Evolutionary conservation across 495 filamentous ascomycete genomes (phyloP).

Genomic region (Lasiosphaeria miniovina): DNA sequence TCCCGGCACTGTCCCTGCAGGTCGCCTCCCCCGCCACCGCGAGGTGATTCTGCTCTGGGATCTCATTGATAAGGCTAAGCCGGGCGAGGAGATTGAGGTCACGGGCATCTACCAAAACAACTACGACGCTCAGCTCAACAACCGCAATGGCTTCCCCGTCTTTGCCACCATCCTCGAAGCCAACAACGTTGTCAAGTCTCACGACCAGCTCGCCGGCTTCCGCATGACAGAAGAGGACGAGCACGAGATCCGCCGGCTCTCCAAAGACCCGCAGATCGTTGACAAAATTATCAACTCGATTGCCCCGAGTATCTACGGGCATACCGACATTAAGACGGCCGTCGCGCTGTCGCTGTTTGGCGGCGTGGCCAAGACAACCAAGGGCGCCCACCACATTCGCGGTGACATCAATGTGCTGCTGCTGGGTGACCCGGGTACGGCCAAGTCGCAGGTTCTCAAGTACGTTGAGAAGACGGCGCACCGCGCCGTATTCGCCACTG

Average conservation of each 20-base stretch:
- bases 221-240: conserved; percentile 94
- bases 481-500: conserved; percentile 95
- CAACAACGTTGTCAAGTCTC: conserved; percentile 93
- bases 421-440: conserved; percentile 95
- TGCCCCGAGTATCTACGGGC: conserved; percentile 95
- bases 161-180: conserved; percentile 98
- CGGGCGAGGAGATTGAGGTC: conserved; percentile 95
- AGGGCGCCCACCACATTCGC: conserved; percentile 84
- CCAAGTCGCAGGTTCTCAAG: conserved; percentile 97
- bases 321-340: conserved; percentile 96
- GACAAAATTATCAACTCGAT: conserved; percentile 95
- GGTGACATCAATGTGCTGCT: conserved; percentile 98
- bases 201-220: conserved; percentile 98
- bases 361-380: conserved; percentile 85
- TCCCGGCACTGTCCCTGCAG: conserved; percentile 93
- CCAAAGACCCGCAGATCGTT: conserved; percentile 85
- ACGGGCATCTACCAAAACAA: conserved; percentile 98
- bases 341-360: conserved; percentile 93
- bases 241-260: conserved; percentile 80
- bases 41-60: conserved; percentile 97
- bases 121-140: conserved; percentile 96
- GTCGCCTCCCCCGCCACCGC: conserved; percentile 89
- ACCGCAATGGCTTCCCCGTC: conserved; percentile 98
- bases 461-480: conserved; percentile 98
- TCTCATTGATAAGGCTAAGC: conserved; percentile 93